Percentiles rank a stretch among this genome's conserved stretches.
phyloP scores from a whole-genome alignment of 805 yeast species.

The Starmerella apicola region DNA sequence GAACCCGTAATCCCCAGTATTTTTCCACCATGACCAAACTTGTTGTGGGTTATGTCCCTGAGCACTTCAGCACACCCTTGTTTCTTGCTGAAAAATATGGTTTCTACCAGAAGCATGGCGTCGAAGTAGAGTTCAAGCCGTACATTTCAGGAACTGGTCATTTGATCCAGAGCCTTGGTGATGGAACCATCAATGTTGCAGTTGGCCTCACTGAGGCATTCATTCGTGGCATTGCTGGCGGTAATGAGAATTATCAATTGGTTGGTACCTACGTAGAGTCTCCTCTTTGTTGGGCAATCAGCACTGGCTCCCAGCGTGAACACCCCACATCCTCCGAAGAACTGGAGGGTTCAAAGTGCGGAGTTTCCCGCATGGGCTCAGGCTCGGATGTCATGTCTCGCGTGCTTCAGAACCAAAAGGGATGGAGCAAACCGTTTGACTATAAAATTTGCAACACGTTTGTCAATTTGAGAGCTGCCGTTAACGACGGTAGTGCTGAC shows the following conservation, averaged over 20 bases:
- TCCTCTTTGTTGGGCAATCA: conserved; percentile 82
- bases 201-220: conserved; percentile 88
- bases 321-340: conserved; percentile 42
- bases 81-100: conserved; percentile 55
- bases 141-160: conserved; percentile 85
- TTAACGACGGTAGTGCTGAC: conserved; percentile 50
- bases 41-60: conserved; percentile 72
- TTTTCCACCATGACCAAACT: conserved; percentile 13
- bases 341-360: conserved; percentile 51
- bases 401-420: conserved; percentile 55
- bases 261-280: conserved; percentile 76
- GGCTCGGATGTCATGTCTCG: conserved; percentile 88
- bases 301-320: conserved; percentile 54
- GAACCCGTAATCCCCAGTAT: too few relatives aligned
- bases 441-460: conserved; percentile 56
- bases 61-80: conserved; percentile 82
- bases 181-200: conserved; percentile 54
- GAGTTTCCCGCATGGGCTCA: conserved; percentile 77
- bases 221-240: conserved; percentile 68
- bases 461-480: conserved; percentile 66
- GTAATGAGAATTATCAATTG: conserved; percentile 49
- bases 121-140: conserved; percentile 49
- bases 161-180: conserved; percentile 58
- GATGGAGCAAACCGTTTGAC: conserved; percentile 34
- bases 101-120: conserved; percentile 36